Base-by-base conservation (phyloP, 176 grass and related monocot species). In the Leersia perrieri region DNA sequence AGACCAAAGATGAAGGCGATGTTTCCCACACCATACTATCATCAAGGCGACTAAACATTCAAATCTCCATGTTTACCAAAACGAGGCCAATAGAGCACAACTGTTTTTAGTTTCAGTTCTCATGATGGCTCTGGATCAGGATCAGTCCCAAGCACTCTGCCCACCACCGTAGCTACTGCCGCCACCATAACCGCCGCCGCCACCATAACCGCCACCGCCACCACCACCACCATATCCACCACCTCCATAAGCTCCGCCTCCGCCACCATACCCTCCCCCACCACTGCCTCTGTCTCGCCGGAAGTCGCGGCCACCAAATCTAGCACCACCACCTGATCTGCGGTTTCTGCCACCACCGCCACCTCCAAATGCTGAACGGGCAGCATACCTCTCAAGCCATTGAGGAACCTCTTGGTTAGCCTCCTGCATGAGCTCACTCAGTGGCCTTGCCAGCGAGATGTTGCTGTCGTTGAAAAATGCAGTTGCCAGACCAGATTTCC, bases 391-490 rank as follows among this genome's bases (percentile, higher is more conserved):
- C 20, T 86, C 81, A 23, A 95, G 90, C 93, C 93, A 95, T 14
- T 63, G 72, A 45, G 93, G 93, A 16, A 95, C 93, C 86, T 95
- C 93, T 82, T 95, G 93, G 42, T 92, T 90, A 51, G 93, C 47
- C 44, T 95, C 93, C 60, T 92, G 87, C 93, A 95, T 95, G 11
- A 95, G 79, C 39, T 95, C 93, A 11, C 87, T 72, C 4, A 95
- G 55, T 9, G 84, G 31, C 64, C 74, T 81, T 33, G 93, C 90
- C 16, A 95, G 53, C 25, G 85, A 83, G 55, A 38, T 10, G 28
- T 84, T 95, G 58, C 90, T 69, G 67, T 95, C 93, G 0, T 97
- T 93, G 83, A 92, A 97, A 67, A 97, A 97, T 74, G 93, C 93
- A 73, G 93, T 96, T 33, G 93, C 90, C 57, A 96, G 13, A 65